Evolutionary conservation across 2,329 filamentous ascomycete genomes (phyloP).

Genomic region (Aspergillus pseudoviridinutans): DNA sequence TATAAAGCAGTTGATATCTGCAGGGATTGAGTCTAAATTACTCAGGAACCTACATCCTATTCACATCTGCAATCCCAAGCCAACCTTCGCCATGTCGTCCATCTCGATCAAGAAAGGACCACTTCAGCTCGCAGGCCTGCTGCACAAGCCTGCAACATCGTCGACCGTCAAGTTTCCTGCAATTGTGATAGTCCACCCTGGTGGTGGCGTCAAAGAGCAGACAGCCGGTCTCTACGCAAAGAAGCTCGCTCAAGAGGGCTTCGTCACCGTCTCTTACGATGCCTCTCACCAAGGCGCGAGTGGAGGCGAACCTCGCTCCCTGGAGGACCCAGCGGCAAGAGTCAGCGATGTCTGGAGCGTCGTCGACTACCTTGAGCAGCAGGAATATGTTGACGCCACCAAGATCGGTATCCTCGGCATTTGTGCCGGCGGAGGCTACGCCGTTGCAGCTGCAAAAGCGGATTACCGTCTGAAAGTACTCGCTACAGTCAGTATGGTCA

Average conservation of each 20-base stretch:
- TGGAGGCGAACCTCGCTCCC: conserved; percentile 17
- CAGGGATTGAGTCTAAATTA: too few relatives aligned
- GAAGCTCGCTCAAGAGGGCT: conserved; percentile 11
- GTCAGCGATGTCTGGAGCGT: conserved; percentile 21
- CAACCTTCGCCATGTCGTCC: neutral
- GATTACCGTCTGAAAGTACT: conserved; percentile 19
- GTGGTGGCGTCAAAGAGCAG: conserved; percentile 21
- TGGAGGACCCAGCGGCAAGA: conserved; percentile 20
- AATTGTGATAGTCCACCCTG: conserved; percentile 18
- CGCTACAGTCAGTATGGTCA: conserved; percentile 14
- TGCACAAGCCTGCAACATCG: neutral
- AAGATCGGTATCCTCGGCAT: conserved; percentile 22
- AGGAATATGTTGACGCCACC: conserved; percentile 16
- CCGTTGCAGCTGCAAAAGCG: conserved; percentile 16
- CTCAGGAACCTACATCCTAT: too few relatives aligned
- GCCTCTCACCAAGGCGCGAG: conserved; percentile 23
- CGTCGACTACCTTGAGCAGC: conserved; percentile 20
- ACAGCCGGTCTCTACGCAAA: conserved; percentile 19
- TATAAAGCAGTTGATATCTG: too few relatives aligned
- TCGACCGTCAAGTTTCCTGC: conserved; percentile 10
- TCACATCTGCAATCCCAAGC: too few relatives aligned
- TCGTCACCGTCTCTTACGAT: conserved; percentile 17
- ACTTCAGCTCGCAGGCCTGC: neutral
- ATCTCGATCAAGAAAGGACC: neutral
- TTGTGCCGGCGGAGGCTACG: conserved; percentile 21